Evolutionary conservation across 2,329 filamentous ascomycete genomes (phyloP), one percentile per base, ranked within the genome.

Genomic region (Camptophora hylomeconis): DNA sequence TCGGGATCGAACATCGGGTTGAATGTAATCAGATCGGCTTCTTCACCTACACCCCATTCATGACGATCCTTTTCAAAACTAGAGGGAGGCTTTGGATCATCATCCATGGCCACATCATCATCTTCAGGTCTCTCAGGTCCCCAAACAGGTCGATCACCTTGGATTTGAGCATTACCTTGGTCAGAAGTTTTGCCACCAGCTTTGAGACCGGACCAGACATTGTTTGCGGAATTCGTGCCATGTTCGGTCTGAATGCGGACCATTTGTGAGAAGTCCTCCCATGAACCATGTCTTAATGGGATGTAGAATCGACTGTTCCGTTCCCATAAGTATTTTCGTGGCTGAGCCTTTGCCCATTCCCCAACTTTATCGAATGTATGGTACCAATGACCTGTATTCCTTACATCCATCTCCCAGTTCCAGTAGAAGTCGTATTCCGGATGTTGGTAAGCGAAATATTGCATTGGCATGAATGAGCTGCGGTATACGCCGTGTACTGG

Each of bases 321-420:
- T 49, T 87, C 80, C 80, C 81, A 89, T 0, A 87, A 62, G 0
- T 78, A 76, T 52, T 83, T 84, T 8, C 81, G 66, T 2, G 81
- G 80, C 53, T 89, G 81, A 25, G 69, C 57, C 39, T 65, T 70
- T 10, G 79, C 67, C 77, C 79, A 89, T 24, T 60, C 57, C 44
- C 72, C 67, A 20, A 83, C 58, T 48, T 77, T 77, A 41, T 72
- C 68, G 46, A 87, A 69, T 12, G 82, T 54, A 37, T 81, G 72
- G 41, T 79, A 84, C 59, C 80, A 87, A 54, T 93, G 83, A 19
- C 84, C 83, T 0, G 80, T 89, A 52, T 92, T 92, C 17, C 83
- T 75, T 24, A 86, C 73, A 46, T 93, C 84, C 76, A 92, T 87
- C 53, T 93, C 84, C 81, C 84, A 92, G 42, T 92, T 81, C 84